These are phyloP conservation scores for Xylariales sp. DNA, from an alignment of 2,329 filamentous ascomycete species.

Conservation along the genomic window DNA sequence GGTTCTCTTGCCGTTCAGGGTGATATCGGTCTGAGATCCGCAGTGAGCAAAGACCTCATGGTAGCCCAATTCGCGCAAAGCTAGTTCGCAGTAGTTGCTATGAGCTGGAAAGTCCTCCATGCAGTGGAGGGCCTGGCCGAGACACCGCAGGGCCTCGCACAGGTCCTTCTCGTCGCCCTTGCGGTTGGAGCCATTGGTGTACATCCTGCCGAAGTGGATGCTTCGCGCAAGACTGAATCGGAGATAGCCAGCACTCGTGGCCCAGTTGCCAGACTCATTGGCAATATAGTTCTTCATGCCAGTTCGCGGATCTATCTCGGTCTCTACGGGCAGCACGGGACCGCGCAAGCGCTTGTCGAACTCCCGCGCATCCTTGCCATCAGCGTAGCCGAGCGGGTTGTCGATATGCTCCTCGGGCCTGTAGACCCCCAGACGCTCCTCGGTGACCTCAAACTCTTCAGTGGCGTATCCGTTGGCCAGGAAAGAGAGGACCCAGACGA, in stretches of 20 bases:
- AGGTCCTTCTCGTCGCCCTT: conserved; percentile 70
- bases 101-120: conserved; percentile 78
- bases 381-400: conserved; percentile 81
- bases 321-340: conserved; percentile 67
- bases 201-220: conserved; percentile 74
- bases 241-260: conserved; percentile 83
- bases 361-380: conserved; percentile 78
- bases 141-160: conserved; percentile 72
- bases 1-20: conserved; percentile 60
- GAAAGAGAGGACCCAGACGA: conserved; percentile 80
- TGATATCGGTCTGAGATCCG: conserved; percentile 62
- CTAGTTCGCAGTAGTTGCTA: conserved; percentile 79
- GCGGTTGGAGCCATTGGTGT: conserved; percentile 59
- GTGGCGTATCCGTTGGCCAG: conserved; percentile 83
- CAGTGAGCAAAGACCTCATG: conserved; percentile 69
- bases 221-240: conserved; percentile 69
- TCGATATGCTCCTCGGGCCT: conserved; percentile 71
- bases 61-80: conserved; percentile 67
- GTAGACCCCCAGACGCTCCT: conserved; percentile 75
- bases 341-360: conserved; percentile 78
- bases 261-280: conserved; percentile 83
- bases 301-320: conserved; percentile 68
- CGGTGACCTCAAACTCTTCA: conserved; percentile 78
- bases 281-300: conserved; percentile 99
- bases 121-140: conserved; percentile 73